These are phyloP conservation scores for Cydonia oblonga DNA, from an alignment of 331 rosid genomes.

Conservation along the genomic window DNA sequence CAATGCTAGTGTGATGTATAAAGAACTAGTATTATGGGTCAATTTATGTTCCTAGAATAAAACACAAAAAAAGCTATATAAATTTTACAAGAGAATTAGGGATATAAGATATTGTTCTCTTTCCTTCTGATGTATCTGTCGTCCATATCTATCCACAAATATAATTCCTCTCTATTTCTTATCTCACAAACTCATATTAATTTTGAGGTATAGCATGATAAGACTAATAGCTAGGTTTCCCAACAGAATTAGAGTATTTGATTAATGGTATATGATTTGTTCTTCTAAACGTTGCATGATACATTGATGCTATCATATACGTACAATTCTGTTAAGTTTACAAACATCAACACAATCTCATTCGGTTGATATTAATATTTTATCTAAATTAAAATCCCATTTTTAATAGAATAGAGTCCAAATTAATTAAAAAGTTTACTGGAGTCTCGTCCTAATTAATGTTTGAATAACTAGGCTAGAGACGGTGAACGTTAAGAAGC, in stretches of 20 bases:
- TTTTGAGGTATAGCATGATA: not conserved
- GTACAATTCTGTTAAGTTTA: not conserved
- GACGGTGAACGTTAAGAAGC: conserved; percentile 41
- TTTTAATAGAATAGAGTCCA: not conserved
- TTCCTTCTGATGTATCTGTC: not conserved
- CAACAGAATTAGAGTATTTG: not conserved
- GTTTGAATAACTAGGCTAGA: conserved; percentile 43
- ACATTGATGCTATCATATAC: not conserved
- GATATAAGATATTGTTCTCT: not conserved
- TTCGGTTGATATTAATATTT: not conserved
- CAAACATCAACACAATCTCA: not conserved
- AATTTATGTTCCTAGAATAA: not conserved
- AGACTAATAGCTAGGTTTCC: not conserved
- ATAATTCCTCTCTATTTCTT: not conserved
- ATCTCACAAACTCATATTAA: not conserved
- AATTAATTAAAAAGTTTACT: not conserved
- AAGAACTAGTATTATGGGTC: not conserved
- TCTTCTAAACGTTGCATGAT: not conserved
- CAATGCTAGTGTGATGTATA: not conserved
- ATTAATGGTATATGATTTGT: not conserved
- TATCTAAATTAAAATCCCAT: not conserved
- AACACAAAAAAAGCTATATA: no score
- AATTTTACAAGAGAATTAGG: no score
- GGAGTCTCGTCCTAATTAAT: not conserved
- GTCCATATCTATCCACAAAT: not conserved